Evolutionary conservation across 2,329 filamentous ascomycete species (phyloP), one percentile per base, ranked within the genome.

Genomic region (Aureobasidium sp.): DNA sequence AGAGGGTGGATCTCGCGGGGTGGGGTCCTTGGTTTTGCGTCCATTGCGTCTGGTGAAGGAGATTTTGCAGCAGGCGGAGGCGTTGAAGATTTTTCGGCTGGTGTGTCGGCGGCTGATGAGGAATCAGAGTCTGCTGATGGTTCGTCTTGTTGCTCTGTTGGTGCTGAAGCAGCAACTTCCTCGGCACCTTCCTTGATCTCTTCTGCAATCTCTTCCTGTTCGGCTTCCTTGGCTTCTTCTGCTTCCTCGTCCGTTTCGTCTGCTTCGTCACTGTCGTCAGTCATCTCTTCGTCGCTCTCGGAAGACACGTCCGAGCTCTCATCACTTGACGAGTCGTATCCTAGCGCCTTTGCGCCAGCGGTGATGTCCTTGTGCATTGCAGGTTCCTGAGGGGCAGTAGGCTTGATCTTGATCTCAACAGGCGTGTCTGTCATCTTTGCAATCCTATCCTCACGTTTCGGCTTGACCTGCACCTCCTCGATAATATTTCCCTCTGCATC

Each of bases 401-500:
- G 29, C 60, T 61, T 64, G 42, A 62, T 64, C 27, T 49, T 60
- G 17, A 35, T 49, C 40, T 54, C 60, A 14, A 56, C 60, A 39
- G 49, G 58, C 12, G 44, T 45, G 11, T 61, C 49, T 33, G 19
- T 31, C 49, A 61, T 61, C 19, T 47, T 33, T 12, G 49, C 40
- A 15, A 61, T 39, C n/a, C 60, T 47, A 11, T 56, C 60, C 42
- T 61, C 60, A 7, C 60, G 22, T 33, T 61, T 61, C 24, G 37
- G 48, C 33, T 61, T 61, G 40, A 48, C 60, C 19, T 39, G 15
- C 17, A 64, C 77, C 22, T 73, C 74, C 72, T 95, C 89, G 2
- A 96, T 83, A 1, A 97, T 77, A 61, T 86, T 84, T 6, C 92
- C 92, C 17, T 87, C 79, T 64, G 85, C 83, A 68, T 96, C 88